Conservation (phyloP, 495 filamentous ascomycete species). For the Penicillium dipodomyicola region DNA sequence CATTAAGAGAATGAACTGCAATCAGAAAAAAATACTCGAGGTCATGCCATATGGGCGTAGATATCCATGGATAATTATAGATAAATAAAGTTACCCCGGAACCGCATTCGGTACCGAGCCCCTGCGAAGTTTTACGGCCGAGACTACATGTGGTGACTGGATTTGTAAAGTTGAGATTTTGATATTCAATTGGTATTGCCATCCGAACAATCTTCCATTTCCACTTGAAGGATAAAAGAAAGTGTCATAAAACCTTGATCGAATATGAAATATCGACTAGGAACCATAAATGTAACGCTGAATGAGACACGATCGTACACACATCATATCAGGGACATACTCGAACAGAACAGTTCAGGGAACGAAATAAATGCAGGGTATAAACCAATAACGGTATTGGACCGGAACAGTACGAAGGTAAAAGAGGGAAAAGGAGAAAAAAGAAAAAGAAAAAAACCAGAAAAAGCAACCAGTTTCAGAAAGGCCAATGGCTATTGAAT, state of each 20-base stretch:
- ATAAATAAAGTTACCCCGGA: not conserved
- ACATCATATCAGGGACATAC: slow-evolving; percentile 30
- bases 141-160: not conserved
- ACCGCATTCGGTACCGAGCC: not conserved
- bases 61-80: not conserved
- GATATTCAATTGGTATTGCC: slow-evolving; percentile 10
- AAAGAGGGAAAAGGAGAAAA: not conserved
- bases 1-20: not conserved
- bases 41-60: not conserved
- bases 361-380: slow-evolving; percentile 30
- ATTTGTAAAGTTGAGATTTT: not conserved
- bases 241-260: slow-evolving; percentile 6
- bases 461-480: slow-evolving; percentile 3
- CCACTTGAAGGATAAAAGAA: slow-evolving; percentile 1
- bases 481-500: slow-evolving; percentile 13
- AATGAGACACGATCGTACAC: slow-evolving; percentile 32
- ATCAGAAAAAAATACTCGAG: not conserved
- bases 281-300: slow-evolving; percentile 21
- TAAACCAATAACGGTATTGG: slow-evolving; percentile 27
- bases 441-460: not conserved
- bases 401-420: not conserved
- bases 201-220: slow-evolving; percentile 8
- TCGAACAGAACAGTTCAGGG: slow-evolving; percentile 18
- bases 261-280: slow-evolving; percentile 20
- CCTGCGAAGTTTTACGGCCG: not conserved